A percentile compares a stretch with the other conserved stretches of the same genome.
These are phyloP conservation scores for Chaetothyriales sp. DNA, from an alignment of 2,329 filamentous ascomycete species.

Conservation along the genomic window DNA sequence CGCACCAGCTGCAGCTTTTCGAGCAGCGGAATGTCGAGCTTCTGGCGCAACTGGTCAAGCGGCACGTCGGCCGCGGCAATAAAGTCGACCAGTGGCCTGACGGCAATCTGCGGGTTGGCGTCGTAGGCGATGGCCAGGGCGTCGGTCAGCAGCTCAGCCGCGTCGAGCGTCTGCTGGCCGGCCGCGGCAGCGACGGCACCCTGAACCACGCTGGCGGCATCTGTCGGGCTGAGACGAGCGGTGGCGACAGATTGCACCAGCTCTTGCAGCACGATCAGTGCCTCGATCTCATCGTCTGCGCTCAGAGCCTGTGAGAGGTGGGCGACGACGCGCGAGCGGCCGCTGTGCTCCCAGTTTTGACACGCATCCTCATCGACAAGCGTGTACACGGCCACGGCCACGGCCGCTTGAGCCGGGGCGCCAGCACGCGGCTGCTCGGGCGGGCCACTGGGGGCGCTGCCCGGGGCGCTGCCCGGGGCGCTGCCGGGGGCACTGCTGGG, in stretches of 20 bases:
- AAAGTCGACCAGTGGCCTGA: conserved; percentile 48
- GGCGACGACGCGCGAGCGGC: conserved; percentile 51
- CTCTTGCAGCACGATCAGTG: conserved; percentile 71
- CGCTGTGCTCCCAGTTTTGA: conserved; percentile 52
- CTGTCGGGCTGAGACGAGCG: conserved; percentile 49
- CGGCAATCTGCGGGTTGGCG: conserved; percentile 44
- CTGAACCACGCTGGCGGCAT: conserved; percentile 59
- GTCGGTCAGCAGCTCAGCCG: conserved; percentile 1
- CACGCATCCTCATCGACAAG: conserved; percentile 44
- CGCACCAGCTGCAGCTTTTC: conserved; percentile 67
- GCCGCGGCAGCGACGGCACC: conserved; percentile 35
- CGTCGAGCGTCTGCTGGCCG: conserved; percentile 20
- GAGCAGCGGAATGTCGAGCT: conserved; percentile 67
- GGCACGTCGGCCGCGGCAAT: conserved; percentile 61
- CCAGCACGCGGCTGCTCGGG: conserved; percentile 17
- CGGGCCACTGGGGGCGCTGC: conserved; percentile 6
- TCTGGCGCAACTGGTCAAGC: conserved; percentile 57
- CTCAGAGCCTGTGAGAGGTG: conserved; percentile 49
- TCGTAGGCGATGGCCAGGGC: conserved; percentile 68
- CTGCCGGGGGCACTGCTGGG: not conserved
- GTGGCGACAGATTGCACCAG: conserved; percentile 64
- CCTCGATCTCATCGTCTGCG: conserved; percentile 53
- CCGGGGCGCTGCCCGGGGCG: not conserved
- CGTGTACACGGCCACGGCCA: conserved; percentile 1
- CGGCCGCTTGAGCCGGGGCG: conserved; percentile 1